These are phyloP conservation scores for Mucor saturninus DNA, from an alignment of 371 early-diverging fungal species.

Conservation along the genomic window DNA sequence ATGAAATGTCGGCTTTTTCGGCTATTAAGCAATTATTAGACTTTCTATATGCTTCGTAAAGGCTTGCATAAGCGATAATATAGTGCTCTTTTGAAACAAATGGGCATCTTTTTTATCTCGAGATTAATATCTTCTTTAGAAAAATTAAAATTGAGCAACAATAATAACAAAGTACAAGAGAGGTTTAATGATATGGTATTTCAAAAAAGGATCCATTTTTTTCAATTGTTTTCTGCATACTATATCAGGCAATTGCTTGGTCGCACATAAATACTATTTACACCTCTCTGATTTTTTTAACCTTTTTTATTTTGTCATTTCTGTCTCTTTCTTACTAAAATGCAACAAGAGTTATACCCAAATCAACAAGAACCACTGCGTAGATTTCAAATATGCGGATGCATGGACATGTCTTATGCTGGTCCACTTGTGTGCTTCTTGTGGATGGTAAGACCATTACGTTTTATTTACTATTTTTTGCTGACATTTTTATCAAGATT, in stretches of 20 bases:
- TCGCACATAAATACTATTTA: background rate
- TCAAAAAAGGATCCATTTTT: background rate
- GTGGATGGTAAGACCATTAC: background rate
- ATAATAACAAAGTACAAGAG: background rate
- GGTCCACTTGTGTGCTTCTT: background rate
- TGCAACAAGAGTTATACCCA: constrained; percentile 2
- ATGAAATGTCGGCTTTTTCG: no score
- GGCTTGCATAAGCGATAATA: no score
- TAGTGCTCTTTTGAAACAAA: no score
- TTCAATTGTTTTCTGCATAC: constrained; percentile 1
- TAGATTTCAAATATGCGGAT: constrained; percentile 1
- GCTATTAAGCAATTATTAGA: no score
- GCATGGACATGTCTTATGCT: background rate
- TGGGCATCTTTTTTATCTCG: no score
- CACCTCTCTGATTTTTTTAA: background rate
- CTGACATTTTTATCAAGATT: background rate
- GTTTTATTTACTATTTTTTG: background rate
- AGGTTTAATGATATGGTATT: background rate
- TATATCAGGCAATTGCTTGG: background rate
- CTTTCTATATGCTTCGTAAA: no score
- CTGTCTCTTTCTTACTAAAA: background rate
- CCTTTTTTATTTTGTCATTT: background rate
- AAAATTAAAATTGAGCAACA: no score
- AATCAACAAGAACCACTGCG: background rate
- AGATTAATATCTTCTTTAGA: no score